phyloP scores from a whole-genome alignment of 306 rosid species.

The Prunus salicina region DNA sequence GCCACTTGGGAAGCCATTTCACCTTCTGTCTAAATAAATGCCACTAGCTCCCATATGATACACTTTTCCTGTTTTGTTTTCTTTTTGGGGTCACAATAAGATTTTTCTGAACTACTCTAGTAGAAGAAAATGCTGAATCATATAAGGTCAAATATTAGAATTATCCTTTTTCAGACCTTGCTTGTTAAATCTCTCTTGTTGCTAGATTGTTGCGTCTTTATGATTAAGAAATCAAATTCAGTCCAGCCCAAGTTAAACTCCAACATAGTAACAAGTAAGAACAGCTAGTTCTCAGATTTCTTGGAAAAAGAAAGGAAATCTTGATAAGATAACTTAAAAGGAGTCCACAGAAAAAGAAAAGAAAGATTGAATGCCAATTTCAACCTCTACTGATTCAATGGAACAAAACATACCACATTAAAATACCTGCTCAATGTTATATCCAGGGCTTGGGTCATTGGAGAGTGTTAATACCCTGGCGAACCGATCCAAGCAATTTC shows the following conservation, averaged over 20 bases:
- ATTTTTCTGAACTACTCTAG: neutral
- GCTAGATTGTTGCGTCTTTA: neutral
- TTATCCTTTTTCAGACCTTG: neutral
- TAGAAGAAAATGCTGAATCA: neutral
- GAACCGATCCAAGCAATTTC: constrained; percentile 93
- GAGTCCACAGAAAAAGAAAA: neutral
- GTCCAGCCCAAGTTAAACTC: neutral
- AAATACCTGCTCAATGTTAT: constrained; percentile 89
- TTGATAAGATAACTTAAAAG: neutral
- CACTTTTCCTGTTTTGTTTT: neutral
- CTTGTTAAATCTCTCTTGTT: neutral
- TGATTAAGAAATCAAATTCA: neutral
- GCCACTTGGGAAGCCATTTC: neutral
- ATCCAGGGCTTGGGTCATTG: constrained; percentile 87
- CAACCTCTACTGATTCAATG: neutral
- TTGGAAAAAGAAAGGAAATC: neutral
- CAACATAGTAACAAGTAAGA: neutral
- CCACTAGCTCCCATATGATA: neutral
- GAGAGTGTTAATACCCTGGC: constrained; percentile 82
- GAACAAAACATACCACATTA: neutral
- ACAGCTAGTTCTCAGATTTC: neutral
- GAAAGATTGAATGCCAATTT: neutral
- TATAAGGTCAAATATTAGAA: neutral
- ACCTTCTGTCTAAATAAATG: neutral
- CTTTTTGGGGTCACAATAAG: neutral